Evolutionary conservation across 306 rosid genomes (phyloP).

Genomic region (Castanea mollissima): DNA sequence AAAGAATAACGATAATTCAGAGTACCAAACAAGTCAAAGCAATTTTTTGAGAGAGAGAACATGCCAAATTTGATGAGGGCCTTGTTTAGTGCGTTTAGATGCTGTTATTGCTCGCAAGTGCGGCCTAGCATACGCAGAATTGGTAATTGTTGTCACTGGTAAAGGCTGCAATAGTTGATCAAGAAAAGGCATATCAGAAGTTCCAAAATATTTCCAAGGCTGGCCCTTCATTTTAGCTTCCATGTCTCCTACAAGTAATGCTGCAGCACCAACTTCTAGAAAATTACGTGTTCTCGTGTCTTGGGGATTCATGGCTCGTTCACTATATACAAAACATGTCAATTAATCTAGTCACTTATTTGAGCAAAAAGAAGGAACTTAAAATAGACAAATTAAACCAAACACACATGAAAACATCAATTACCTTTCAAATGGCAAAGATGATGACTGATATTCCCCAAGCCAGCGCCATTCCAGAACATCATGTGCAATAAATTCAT

Average conservation of each 20-base stretch:
- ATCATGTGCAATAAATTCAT: slow-evolving; percentile 69
- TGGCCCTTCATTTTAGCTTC: slow-evolving; percentile 88
- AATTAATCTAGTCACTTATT: slow-evolving; percentile 25
- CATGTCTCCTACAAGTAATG: slow-evolving; percentile 81
- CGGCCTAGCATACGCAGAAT: slow-evolving; percentile 75
- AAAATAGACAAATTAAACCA: slow-evolving; percentile 18
- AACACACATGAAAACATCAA: slow-evolving; percentile 21
- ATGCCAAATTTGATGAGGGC: slow-evolving; percentile 85
- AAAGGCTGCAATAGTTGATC: slow-evolving; percentile 92
- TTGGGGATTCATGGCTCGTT: slow-evolving; percentile 54
- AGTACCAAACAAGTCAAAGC: slow-evolving; percentile 12
- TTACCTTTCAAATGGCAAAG: slow-evolving; percentile 62
- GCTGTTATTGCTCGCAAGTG: slow-evolving; percentile 96
- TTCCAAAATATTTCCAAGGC: slow-evolving; percentile 91
- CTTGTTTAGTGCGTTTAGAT: slow-evolving; percentile 78
- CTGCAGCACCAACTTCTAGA: slow-evolving; percentile 94
- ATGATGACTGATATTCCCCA: slow-evolving; percentile 58
- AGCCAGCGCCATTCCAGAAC: slow-evolving; percentile 98
- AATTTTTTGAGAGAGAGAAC: slow-evolving; percentile 25
- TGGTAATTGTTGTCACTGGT: slow-evolving; percentile 75
- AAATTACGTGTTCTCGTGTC: slow-evolving; percentile 73
- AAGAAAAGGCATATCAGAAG: slow-evolving; percentile 93
- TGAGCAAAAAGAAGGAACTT: slow-evolving; percentile 9
- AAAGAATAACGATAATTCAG: neutral
- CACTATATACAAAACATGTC: slow-evolving; percentile 54